Base-by-base conservation (phyloP, 2,329 filamentous ascomycete species). In the Raffaelea albimanens region DNA sequence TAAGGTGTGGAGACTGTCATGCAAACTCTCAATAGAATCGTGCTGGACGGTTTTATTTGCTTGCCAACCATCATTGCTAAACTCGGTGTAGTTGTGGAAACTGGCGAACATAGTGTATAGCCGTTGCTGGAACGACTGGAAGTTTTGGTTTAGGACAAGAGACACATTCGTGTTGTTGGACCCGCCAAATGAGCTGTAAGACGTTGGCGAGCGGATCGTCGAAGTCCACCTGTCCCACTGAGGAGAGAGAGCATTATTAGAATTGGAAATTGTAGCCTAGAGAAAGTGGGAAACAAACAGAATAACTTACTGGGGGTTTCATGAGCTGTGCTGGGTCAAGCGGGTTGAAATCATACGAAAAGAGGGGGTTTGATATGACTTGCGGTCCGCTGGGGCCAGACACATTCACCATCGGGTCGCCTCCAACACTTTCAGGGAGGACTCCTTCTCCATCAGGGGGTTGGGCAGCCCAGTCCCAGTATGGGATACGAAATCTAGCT, bases 31-130 rank as follows among this genome's bases (percentile, higher is more conserved):
- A 31, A 84, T 63, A 11, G 82, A 86, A 59, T 87, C 83, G 44
- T 74, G 74, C 13, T 69, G 69, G 5, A 63, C 65, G 34, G 71
- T 63, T 43, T 70, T 67, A 14, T 65, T 64, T 8, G 64, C 61
- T n/a, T 72, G 70, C 74, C 76, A 82, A 1, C 73, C 77, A 58
- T 85, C 80, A 57, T 82, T 89, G 56, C 82, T 81, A 58, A 88
- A 86, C 16, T 75, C 69, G 16, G 77, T 76, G 58, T 82, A 87
- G 54, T 86, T 76, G 41, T 75, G 69, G 59, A 85, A 87, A 49
- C 75, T 78, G 9, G 81, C 78, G 52, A 85, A 77, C 1, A 88
- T 68, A 45, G 78, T 81, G 56, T 81, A 83, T 2, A 89, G 68
- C 13, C 86, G 73, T 53, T 79, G 71, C 57, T 80, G 75, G 34